Evolutionary conservation across 192 early-diverging fungal species (phyloP).

Genomic region (Umbelopsis ramanniana): DNA sequence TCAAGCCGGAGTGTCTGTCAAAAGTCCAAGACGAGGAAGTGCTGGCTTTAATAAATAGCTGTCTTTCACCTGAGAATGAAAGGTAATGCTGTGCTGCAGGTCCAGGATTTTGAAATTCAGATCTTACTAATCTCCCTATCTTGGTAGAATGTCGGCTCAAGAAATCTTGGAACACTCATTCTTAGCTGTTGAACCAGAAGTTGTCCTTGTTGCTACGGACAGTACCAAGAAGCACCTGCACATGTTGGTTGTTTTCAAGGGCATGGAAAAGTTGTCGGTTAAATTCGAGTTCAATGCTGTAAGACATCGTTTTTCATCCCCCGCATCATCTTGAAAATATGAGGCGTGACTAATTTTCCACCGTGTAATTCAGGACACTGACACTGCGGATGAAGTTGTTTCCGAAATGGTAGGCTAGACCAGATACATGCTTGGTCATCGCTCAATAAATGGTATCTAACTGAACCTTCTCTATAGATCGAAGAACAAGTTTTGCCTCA

Average conservation of each 20-base stretch:
- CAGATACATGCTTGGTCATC: background rate
- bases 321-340: background rate
- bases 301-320: background rate
- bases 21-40: constrained; percentile 69
- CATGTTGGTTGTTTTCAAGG: constrained; percentile 56
- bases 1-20: constrained; percentile 71
- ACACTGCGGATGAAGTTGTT: constrained; percentile 78
- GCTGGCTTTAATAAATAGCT: constrained; percentile 69
- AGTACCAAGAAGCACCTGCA: constrained; percentile 50
- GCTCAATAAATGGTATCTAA: background rate
- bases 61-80: constrained; percentile 64
- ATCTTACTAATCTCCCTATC: background rate
- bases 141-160: constrained; percentile 50
- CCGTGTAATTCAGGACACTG: constrained; percentile 61
- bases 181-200: constrained; percentile 51
- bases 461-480: constrained; percentile 48
- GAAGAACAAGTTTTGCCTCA: constrained; percentile 78
- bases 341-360: constrained; percentile 53
- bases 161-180: constrained; percentile 63
- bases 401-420: constrained; percentile 55
- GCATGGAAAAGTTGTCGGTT: constrained; percentile 67
- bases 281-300: constrained; percentile 82
- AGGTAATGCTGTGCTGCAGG: constrained; percentile 13
- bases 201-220: constrained; percentile 50
- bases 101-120: background rate